A percentile compares a stretch with the other conserved stretches of the same genome.
Evolutionary conservation across 73 alveolate species (phyloP).

Genomic region (Paramecium biaurelia): DNA sequence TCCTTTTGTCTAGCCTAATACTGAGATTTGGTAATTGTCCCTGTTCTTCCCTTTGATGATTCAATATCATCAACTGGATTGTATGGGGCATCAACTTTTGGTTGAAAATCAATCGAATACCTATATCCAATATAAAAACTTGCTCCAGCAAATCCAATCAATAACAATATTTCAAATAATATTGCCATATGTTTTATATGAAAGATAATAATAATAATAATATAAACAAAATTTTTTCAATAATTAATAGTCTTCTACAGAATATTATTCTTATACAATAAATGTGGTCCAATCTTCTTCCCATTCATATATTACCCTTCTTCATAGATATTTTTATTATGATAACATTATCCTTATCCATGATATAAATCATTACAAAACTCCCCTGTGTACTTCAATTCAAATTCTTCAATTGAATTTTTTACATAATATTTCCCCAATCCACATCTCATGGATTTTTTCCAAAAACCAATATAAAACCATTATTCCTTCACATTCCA

Average conservation of each 20-base stretch:
- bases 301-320: not conserved
- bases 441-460: not conserved
- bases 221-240: not conserved
- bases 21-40: not conserved
- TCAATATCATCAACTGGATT: constrained; percentile 42
- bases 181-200: not conserved
- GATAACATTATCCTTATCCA: not conserved
- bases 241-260: not conserved
- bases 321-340: not conserved
- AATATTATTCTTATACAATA: not conserved
- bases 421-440: not conserved
- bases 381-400: not conserved
- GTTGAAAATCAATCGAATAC: constrained; percentile 19
- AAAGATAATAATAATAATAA: not conserved
- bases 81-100: constrained; percentile 26
- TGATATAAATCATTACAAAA: not conserved
- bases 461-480: constrained; percentile 16
- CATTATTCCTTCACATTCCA: not conserved
- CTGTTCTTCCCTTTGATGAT: not conserved
- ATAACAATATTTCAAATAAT: not conserved
- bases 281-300: not conserved
- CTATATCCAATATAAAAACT: constrained; percentile 42
- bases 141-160: constrained; percentile 16
- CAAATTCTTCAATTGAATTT: not conserved
- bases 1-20: constrained; percentile 32